Evolutionary conservation across 1,284 basidiomycete species (phyloP).

Genomic region (Ceratobasidium sp.): DNA sequence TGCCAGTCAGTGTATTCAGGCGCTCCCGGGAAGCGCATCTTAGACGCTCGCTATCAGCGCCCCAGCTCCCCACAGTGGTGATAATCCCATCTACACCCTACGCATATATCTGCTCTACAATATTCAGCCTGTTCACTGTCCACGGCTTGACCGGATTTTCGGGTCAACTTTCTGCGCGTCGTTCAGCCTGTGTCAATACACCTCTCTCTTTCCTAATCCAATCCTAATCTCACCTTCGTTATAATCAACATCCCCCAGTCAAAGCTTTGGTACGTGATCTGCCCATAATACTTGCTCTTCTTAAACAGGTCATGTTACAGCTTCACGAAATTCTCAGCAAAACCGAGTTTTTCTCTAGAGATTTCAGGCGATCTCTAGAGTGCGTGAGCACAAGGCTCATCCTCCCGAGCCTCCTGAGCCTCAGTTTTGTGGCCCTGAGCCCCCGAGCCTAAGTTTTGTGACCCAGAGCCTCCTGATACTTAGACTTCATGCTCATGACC

Average conservation of each 20-base stretch:
- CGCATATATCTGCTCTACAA: slow-evolving; percentile 64
- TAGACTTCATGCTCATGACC: no score
- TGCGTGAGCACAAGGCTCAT: no score
- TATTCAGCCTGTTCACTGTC: slow-evolving; percentile 69
- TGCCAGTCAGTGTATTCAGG: no score
- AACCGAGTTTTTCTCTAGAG: no score
- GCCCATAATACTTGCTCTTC: slow-evolving; percentile 61
- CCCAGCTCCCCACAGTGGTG: no score
- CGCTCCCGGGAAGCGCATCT: no score
- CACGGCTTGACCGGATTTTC: slow-evolving; percentile 69
- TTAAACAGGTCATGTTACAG: slow-evolving; percentile 65
- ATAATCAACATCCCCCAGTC: slow-evolving; percentile 73
- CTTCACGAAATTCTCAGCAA: slow-evolving; percentile 70
- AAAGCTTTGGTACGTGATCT: slow-evolving; percentile 78
- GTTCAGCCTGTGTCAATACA: slow-evolving; percentile 15
- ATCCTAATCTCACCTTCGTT: slow-evolving; percentile 62
- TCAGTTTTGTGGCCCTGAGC: no score
- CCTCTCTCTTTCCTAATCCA: background rate
- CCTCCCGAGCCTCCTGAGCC: no score
- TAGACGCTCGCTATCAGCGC: no score
- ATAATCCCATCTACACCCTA: slow-evolving; percentile 75
- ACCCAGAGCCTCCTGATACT: no score
- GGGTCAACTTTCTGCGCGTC: slow-evolving; percentile 58
- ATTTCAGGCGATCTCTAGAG: no score
- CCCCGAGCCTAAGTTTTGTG: no score